A percentile compares a stretch with the other conserved stretches of the same genome.
Evolutionary conservation across 257 asterid species (phyloP).

Genomic region (Solanum paucissectum): DNA sequence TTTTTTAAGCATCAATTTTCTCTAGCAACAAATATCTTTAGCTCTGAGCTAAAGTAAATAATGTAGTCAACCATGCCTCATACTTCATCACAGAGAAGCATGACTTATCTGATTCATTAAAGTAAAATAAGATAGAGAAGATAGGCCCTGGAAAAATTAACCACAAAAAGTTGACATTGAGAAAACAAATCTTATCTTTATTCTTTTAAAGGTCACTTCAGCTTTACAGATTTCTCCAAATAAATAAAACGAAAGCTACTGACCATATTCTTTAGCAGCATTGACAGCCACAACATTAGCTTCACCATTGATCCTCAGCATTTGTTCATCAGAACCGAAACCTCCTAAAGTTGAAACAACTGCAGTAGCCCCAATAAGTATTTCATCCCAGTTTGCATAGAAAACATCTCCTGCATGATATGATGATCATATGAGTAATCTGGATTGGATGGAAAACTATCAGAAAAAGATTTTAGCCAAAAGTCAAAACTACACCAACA

Average conservation of each 20-base stretch:
- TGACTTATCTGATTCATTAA: not conserved
- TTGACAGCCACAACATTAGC: constrained; percentile 87
- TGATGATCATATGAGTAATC: constrained; percentile 4
- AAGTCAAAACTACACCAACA: not conserved
- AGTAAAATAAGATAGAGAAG: not conserved
- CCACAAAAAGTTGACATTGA: not conserved
- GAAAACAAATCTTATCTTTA: not conserved
- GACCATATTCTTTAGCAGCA: constrained; percentile 91
- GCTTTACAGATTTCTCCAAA: not conserved
- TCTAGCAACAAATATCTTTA: not conserved
- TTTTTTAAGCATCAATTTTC: not conserved
- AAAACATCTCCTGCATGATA: constrained; percentile 78
- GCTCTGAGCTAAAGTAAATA: not conserved
- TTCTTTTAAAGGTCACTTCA: not conserved
- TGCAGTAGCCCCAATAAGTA: constrained; percentile 76
- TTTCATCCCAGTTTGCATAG: constrained; percentile 89
- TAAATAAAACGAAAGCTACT: constrained; percentile 1
- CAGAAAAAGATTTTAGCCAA: not conserved
- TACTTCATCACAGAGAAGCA: not conserved
- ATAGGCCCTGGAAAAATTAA: not conserved
- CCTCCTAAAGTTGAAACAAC: constrained; percentile 97
- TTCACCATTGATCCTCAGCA: constrained; percentile 96
- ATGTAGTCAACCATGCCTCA: not conserved
- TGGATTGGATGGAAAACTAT: not conserved
- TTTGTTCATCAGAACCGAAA: constrained; percentile 90